Percentiles rank a stretch among this genome's conserved stretches.
phyloP scores from a whole-genome alignment of 2,329 filamentous ascomycete genomes.

The Calycina marina region DNA sequence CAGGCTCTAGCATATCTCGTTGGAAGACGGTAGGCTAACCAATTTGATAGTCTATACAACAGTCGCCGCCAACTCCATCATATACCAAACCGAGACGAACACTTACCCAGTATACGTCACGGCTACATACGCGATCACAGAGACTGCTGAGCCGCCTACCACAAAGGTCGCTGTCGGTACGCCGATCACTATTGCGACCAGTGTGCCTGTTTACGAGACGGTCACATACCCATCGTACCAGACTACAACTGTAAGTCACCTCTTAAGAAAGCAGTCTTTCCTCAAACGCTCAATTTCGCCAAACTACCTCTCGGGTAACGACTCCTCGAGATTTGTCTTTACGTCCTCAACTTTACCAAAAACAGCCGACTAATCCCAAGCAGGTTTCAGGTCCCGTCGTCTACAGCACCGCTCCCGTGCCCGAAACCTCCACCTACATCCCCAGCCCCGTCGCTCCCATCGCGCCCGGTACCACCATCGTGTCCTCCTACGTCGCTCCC shows the following conservation, averaged over 20 bases:
- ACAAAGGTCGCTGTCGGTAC: slow-evolving; percentile 13
- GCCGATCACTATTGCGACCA: slow-evolving; percentile 13
- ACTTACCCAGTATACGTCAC: slow-evolving; percentile 29
- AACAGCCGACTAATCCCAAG: too few species aligned
- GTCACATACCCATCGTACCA: slow-evolving; percentile 15
- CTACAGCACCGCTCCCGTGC: slow-evolving; percentile 5
- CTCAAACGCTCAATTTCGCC: too few species aligned
- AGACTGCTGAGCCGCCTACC: slow-evolving; percentile 14
- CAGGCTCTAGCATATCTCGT: background rate
- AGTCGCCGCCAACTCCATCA: slow-evolving; percentile 28
- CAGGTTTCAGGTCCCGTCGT: slow-evolving; percentile 6
- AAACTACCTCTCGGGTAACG: too few species aligned
- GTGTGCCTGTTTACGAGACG: slow-evolving; percentile 10
- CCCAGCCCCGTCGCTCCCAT: background rate
- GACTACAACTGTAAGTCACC: slow-evolving; percentile 4
- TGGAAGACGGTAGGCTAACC: background rate
- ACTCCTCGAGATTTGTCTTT: too few species aligned
- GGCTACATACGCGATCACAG: slow-evolving; percentile 15
- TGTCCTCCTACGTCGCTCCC: too few species aligned
- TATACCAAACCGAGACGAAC: slow-evolving; percentile 28
- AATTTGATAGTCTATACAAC: slow-evolving; percentile 26
- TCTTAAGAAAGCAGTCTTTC: too few species aligned
- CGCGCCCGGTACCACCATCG: slow-evolving; percentile 1
- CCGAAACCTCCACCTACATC: slow-evolving; percentile 2
- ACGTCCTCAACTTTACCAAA: too few species aligned